Conservation (phyloP, 2,329 filamentous ascomycete species). For the Ceratocystis alfenasii region DNA sequence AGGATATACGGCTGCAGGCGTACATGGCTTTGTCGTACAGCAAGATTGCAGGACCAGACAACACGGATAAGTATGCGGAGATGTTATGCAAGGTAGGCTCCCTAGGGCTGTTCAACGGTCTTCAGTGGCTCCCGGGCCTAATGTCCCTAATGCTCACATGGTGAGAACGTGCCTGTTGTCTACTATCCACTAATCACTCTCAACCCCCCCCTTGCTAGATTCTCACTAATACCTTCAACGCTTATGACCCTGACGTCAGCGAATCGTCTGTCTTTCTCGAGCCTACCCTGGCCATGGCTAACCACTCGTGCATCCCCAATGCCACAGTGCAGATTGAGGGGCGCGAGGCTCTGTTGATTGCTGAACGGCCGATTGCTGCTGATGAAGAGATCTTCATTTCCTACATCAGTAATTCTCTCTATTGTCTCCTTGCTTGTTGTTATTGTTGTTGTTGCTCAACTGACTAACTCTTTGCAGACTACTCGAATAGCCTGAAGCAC, state of each 20-base stretch:
- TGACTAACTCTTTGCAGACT: constrained; percentile 31
- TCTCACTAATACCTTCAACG: constrained; percentile 50
- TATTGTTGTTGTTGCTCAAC: neutral
- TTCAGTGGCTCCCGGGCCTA: no score
- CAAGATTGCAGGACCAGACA: constrained; percentile 30
- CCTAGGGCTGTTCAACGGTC: no score
- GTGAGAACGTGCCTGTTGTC: neutral
- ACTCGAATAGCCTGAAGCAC: constrained; percentile 34
- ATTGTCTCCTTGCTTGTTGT: neutral
- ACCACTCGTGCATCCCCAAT: constrained; percentile 52
- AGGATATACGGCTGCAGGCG: constrained; percentile 39
- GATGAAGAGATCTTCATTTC: constrained; percentile 50
- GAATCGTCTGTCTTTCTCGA: constrained; percentile 46
- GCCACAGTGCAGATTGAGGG: constrained; percentile 45
- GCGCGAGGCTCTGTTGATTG: constrained; percentile 40
- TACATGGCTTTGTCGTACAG: constrained; percentile 37
- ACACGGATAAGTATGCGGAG: constrained; percentile 34
- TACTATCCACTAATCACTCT: no score
- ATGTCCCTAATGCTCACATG: neutral
- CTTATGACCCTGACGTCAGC: constrained; percentile 41
- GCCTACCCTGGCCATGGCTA: constrained; percentile 45
- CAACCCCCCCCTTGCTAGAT: constrained; percentile 32
- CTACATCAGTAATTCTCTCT: constrained; percentile 41
- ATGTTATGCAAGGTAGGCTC: constrained; percentile 42
- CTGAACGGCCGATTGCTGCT: constrained; percentile 37